Conservation (phyloP, 148 eudicot species). For the Camellia lanceoleosa region DNA sequence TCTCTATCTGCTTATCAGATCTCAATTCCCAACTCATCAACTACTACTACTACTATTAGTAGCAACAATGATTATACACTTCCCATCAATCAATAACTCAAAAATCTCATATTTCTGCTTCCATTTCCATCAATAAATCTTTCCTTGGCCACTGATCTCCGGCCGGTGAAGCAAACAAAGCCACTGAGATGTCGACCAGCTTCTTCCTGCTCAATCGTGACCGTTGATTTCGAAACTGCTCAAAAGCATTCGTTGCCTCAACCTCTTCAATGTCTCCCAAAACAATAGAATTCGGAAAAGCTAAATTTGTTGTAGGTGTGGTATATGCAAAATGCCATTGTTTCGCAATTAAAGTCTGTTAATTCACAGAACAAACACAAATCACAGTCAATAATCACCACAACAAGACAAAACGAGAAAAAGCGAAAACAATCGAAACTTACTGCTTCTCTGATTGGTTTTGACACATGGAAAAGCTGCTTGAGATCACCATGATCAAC, state of each 20-base stretch:
- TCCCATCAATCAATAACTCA: neutral
- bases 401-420: neutral
- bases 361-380: slow-evolving; percentile 11
- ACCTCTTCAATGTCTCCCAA: slow-evolving; percentile 21
- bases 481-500: slow-evolving; percentile 75
- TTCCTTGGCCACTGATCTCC: slow-evolving; percentile 29
- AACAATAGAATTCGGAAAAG: slow-evolving; percentile 30
- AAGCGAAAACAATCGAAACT: slow-evolving; percentile 13
- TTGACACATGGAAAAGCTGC: slow-evolving; percentile 53
- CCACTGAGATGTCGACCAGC: slow-evolving; percentile 43
- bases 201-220: slow-evolving; percentile 37
- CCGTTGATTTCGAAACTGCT: slow-evolving; percentile 30
- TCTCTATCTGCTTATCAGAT: neutral
- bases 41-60: neutral
- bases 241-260: slow-evolving; percentile 68
- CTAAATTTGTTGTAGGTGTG: slow-evolving; percentile 55
- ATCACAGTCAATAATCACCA: neutral
- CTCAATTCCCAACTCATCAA: slow-evolving; percentile 3
- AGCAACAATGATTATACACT: slow-evolving; percentile 7
- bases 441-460: slow-evolving; percentile 52
- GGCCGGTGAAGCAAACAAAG: slow-evolving; percentile 37
- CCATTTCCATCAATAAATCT: slow-evolving; percentile 25
- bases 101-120: neutral
- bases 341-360: slow-evolving; percentile 61
- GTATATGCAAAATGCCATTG: slow-evolving; percentile 60